Percentiles rank a stretch among this genome's conserved stretches.
Conservation (phyloP, 2,329 filamentous ascomycete genomes). For the Dactylonectria estremocensis region DNA sequence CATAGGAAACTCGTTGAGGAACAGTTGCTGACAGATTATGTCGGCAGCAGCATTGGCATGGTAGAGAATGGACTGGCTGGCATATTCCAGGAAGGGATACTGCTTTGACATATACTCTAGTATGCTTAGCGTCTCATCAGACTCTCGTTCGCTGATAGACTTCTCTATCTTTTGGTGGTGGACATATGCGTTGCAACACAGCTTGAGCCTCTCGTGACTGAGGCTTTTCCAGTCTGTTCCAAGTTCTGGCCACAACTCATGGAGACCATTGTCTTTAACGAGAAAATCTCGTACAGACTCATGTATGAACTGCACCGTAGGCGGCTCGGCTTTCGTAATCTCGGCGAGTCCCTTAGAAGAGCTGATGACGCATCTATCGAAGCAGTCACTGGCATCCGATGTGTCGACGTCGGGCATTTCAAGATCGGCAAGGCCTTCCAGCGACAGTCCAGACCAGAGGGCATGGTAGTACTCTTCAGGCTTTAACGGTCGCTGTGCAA, state of each 20-base stretch:
- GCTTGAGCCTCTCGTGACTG: slow-evolving; percentile 29
- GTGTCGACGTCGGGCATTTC: slow-evolving; percentile 37
- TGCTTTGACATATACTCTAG: neutral
- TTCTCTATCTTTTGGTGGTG: too few species aligned
- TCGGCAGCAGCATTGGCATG: slow-evolving; percentile 34
- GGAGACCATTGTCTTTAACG: slow-evolving; percentile 52
- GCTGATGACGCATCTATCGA: slow-evolving; percentile 54
- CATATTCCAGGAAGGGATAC: slow-evolving; percentile 37
- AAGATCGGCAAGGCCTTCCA: slow-evolving; percentile 21
- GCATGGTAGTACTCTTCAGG: slow-evolving; percentile 14
- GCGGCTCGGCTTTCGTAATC: slow-evolving; percentile 45
- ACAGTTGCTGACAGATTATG: accelerated
- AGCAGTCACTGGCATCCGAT: too few species aligned
- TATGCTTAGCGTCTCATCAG: too few species aligned
- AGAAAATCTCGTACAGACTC: slow-evolving; percentile 66
- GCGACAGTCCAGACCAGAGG: neutral
- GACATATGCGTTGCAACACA: slow-evolving; percentile 15
- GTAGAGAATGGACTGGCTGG: slow-evolving; percentile 23
- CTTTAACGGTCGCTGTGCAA: slow-evolving; percentile 1
- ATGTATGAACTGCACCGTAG: slow-evolving; percentile 63
- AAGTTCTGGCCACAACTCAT: slow-evolving; percentile 9
- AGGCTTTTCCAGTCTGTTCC: neutral
- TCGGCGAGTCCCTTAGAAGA: slow-evolving; percentile 64
- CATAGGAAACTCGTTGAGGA: slow-evolving; percentile 9
- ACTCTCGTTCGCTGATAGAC: too few species aligned